Evolutionary conservation across 768 basidiomycete genomes (phyloP), one percentile per base, ranked within the genome.

Genomic region (Tricholoma sp.): DNA sequence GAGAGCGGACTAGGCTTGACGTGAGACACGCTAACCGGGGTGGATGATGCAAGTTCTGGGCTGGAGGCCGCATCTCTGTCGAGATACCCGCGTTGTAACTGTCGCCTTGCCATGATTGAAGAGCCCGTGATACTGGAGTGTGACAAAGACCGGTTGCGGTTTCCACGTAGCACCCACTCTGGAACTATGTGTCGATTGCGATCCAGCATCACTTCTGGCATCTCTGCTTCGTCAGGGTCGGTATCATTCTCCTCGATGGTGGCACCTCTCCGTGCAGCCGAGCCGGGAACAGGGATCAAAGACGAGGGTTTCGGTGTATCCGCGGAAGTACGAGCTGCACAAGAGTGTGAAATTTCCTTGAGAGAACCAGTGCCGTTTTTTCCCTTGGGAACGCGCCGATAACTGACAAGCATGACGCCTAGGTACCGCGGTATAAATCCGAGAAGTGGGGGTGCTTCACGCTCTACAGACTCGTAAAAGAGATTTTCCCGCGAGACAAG

Each of bases 381-480:
- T 11, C 70, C 64, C 64, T 79, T 85, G 12, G 80, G 73, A 39
- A 93, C 89, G 12, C 88, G 83, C 24, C 97, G 85, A 67, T 98
- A 98, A 52, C 89, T 96, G 64, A 99, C 96, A 41, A 98, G 81
- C 94, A 99, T 97, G 54, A 99, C 97, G 20, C 97, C 97, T 13
- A 99, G 79, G 71, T 99, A 99, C 44, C 95, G 88, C n/a, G 97
- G 97, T 57, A 98, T 97, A 66, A 93, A 99, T 12, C 83, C 88
- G 4, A 98, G 80, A 8, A 99, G 79, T 4, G 92, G 94, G 0
- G 97, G 96, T 0, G 92, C 91, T 65, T 94, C 91, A 28, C 87
- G 82, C 69, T 99, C 97, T 32, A 98, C 94, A 1, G 94, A 84
- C 69, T 99, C 97, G 68, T 99, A 99, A 67, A 99, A 98, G 48